Evolutionary conservation across 768 basidiomycete species (phyloP).

Genomic region (Lentinus tigrinus): DNA sequence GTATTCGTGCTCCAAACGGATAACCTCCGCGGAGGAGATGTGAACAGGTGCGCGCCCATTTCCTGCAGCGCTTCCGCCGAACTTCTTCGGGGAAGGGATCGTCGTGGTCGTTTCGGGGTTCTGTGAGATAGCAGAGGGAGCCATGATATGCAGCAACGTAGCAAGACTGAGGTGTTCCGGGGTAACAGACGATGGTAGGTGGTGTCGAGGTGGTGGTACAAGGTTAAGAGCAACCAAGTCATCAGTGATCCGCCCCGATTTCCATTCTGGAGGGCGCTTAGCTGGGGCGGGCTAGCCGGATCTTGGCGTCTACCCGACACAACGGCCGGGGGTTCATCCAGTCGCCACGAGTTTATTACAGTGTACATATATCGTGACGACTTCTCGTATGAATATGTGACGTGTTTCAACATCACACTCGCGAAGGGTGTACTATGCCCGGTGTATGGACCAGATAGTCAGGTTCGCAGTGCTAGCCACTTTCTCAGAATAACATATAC

Average conservation of each 20-base stretch:
- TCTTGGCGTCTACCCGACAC: slow-evolving; percentile 14
- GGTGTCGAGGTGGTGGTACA: slow-evolving; percentile 11
- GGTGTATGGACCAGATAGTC: too few species aligned
- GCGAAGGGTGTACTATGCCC: too few species aligned
- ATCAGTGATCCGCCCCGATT: slow-evolving; percentile 3
- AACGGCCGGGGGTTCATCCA: background rate
- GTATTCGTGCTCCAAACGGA: slow-evolving; percentile 77
- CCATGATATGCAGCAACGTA: slow-evolving; percentile 1
- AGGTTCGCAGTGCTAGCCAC: too few species aligned
- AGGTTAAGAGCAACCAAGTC: slow-evolving; percentile 3
- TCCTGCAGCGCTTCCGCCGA: slow-evolving; percentile 2
- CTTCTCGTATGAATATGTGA: too few species aligned
- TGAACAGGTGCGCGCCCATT: slow-evolving; percentile 22
- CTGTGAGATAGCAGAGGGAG: slow-evolving; percentile 8
- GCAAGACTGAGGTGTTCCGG: background rate
- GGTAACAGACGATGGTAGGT: background rate
- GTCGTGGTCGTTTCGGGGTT: background rate
- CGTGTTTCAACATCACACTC: too few species aligned
- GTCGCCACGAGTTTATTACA: too few species aligned
- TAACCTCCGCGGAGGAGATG: slow-evolving; percentile 65
- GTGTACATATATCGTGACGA: too few species aligned
- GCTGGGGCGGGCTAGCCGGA: slow-evolving; percentile 12
- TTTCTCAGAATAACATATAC: too few species aligned
- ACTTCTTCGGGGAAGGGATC: slow-evolving; percentile 2
- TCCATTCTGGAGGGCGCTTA: slow-evolving; percentile 1